These are phyloP conservation scores for Xylariaceae sp. DNA, from an alignment of 2,329 filamentous ascomycete species.

Conservation along the genomic window DNA sequence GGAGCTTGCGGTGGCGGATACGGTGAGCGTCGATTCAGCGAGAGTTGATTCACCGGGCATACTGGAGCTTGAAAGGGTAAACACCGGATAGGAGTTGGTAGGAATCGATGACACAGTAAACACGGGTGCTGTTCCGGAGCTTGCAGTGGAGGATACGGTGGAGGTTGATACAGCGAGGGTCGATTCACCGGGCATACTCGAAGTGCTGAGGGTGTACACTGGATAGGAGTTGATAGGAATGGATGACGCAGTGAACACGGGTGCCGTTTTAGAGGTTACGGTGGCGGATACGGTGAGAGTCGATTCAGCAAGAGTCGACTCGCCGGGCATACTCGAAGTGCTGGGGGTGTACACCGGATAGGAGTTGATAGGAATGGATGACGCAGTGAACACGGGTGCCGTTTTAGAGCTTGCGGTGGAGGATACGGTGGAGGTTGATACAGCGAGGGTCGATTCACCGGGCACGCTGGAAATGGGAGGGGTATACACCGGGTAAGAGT, in stretches of 20 bases:
- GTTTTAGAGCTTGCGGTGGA: too few relatives aligned
- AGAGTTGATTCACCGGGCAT: background rate
- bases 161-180: background rate
- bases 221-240: too few relatives aligned
- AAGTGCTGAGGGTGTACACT: too few relatives aligned
- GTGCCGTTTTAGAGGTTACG: background rate
- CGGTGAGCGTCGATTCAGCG: too few relatives aligned
- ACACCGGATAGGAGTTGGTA: slow-evolving; percentile 1
- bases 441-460: slow-evolving; percentile 1
- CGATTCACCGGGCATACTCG: background rate
- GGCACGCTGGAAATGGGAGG: background rate
- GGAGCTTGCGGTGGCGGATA: too few relatives aligned
- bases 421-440: background rate
- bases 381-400: too few relatives aligned
- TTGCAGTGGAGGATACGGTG: background rate
- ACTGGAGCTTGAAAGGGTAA: background rate
- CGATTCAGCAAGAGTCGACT: background rate
- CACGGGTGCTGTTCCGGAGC: background rate
- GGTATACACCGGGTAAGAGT: background rate
- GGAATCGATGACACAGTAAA: background rate
- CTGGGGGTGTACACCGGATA: too few relatives aligned
- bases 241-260: background rate
- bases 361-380: too few relatives aligned
- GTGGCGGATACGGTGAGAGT: background rate
- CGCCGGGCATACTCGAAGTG: background rate